phyloP scores from a whole-genome alignment of 306 rosid species.

The Begonia masoniana region DNA sequence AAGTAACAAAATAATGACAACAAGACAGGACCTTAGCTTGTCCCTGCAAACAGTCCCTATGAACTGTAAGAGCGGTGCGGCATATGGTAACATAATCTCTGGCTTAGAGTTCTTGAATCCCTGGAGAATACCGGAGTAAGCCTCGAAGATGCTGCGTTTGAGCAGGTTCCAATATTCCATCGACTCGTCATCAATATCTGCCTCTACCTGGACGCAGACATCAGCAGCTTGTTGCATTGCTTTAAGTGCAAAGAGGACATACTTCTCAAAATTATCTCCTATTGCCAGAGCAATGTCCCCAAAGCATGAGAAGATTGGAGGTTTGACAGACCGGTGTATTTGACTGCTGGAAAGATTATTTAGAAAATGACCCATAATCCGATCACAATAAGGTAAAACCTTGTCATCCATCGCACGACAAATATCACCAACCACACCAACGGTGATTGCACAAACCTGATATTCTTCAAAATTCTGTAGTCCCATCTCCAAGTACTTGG shows the following conservation, averaged over 20 bases:
- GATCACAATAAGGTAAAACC: conserved; percentile 19
- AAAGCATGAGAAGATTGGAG: conserved; percentile 26
- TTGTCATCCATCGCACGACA: conserved; percentile 22
- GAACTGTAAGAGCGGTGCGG: conserved; percentile 23
- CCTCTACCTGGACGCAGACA: conserved; percentile 17
- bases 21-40: conserved; percentile 4
- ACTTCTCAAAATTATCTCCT: conserved; percentile 27
- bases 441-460: conserved; percentile 27
- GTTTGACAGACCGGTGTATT: conserved; percentile 24
- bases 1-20: neutral
- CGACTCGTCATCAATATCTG: conserved; percentile 13
- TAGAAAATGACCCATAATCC: conserved; percentile 18
- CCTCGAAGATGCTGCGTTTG: conserved; percentile 27
- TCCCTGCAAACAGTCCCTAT: conserved; percentile 16
- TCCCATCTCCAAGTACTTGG: conserved; percentile 27
- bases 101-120: conserved; percentile 21
- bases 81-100: conserved; percentile 25
- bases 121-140: conserved; percentile 27
- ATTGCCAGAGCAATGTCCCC: conserved; percentile 25
- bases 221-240: conserved; percentile 26
- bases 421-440: conserved; percentile 29
- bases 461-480: conserved; percentile 25
- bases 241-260: conserved; percentile 16
- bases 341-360: conserved; percentile 16
- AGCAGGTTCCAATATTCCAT: conserved; percentile 23